phyloP scores from a whole-genome alignment of 2,329 filamentous ascomycete genomes.

The Diplodia corticola region DNA sequence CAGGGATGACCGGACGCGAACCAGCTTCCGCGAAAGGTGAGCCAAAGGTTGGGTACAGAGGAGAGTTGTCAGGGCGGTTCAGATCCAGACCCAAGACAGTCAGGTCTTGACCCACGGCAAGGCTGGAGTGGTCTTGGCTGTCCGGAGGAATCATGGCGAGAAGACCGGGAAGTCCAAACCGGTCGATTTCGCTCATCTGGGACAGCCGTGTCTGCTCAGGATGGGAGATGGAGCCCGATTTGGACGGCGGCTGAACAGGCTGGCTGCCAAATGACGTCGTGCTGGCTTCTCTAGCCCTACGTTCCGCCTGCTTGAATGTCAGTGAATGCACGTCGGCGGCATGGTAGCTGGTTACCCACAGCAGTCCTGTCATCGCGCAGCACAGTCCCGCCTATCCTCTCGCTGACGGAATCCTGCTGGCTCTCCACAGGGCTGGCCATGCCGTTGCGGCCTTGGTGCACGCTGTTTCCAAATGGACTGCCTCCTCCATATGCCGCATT shows the following conservation, averaged over 20 bases:
- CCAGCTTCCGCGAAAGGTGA: constrained; percentile 62
- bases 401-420: constrained; percentile 34
- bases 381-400: constrained; percentile 16
- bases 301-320: background rate
- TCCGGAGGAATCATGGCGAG: constrained; percentile 58
- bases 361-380: constrained; percentile 18
- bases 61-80: constrained; percentile 59
- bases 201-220: constrained; percentile 46
- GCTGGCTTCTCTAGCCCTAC: constrained; percentile 22
- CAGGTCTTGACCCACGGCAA: constrained; percentile 65
- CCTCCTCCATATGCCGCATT: constrained; percentile 46
- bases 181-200: constrained; percentile 62
- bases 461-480: constrained; percentile 42
- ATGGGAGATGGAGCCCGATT: constrained; percentile 12
- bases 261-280: constrained; percentile 22
- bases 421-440: constrained; percentile 41
- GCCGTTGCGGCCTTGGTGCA: constrained; percentile 48
- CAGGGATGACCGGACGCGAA: constrained; percentile 59
- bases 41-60: constrained; percentile 63
- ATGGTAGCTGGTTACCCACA: background rate
- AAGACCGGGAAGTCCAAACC: constrained; percentile 61
- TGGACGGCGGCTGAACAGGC: constrained; percentile 17
- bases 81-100: constrained; percentile 65
- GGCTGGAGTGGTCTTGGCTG: constrained; percentile 50
- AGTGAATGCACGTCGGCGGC: background rate